phyloP scores from a whole-genome alignment of 1,284 basidiomycete genomes.

The Gomphus bonarii region DNA sequence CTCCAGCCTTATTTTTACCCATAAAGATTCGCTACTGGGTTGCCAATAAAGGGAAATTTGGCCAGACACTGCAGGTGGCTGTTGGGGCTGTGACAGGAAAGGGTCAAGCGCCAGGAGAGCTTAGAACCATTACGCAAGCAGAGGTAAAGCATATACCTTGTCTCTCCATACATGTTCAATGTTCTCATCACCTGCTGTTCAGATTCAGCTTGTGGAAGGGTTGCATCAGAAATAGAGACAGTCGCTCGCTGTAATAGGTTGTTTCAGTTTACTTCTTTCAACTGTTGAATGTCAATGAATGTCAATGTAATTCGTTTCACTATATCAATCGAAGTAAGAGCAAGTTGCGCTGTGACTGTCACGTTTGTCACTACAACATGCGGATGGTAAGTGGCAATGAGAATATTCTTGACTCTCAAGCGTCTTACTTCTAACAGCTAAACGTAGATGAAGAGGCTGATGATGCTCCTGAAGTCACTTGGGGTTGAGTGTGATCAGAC shows the following conservation, averaged over 20 bases:
- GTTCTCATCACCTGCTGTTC: background rate
- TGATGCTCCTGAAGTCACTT: slow-evolving; percentile 80
- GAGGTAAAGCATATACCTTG: slow-evolving; percentile 35
- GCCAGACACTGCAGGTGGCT: slow-evolving; percentile 42
- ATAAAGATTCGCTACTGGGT: slow-evolving; percentile 64
- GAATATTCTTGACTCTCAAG: background rate
- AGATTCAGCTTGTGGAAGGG: slow-evolving; percentile 7
- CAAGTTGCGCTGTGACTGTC: background rate
- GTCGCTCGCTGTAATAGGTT: background rate
- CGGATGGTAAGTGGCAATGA: slow-evolving; percentile 16
- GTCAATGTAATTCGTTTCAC: no score
- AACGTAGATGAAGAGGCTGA: slow-evolving; percentile 71
- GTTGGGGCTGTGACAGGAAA: slow-evolving; percentile 44
- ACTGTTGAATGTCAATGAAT: no score
- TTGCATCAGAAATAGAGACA: slow-evolving; percentile 3
- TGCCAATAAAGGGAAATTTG: slow-evolving; percentile 34
- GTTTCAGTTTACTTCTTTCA: background rate
- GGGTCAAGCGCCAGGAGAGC: slow-evolving; percentile 49
- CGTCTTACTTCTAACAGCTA: slow-evolving; percentile 31
- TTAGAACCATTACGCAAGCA: slow-evolving; percentile 48
- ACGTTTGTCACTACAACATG: slow-evolving; percentile 11
- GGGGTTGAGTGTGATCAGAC: slow-evolving; percentile 48
- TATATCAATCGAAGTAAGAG: background rate
- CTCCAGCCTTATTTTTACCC: background rate
- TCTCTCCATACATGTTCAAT: background rate